Evolutionary conservation across 2,329 filamentous ascomycete species (phyloP).

Genomic region (Cercospora sojina): DNA sequence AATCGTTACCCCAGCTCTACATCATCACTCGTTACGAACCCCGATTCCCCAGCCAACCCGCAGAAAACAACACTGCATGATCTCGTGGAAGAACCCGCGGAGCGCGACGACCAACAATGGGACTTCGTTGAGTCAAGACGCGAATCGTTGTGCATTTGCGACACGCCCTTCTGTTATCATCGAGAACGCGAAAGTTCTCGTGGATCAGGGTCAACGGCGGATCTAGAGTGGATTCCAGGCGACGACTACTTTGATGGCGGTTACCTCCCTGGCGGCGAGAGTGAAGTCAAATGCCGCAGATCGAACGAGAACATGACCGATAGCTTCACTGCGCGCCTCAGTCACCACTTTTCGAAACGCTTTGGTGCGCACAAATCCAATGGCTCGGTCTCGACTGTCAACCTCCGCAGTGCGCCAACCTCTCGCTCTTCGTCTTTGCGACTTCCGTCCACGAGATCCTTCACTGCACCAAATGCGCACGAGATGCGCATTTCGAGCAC

Average conservation of each 20-base stretch:
- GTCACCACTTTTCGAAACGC: constrained; percentile 50
- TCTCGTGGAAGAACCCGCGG: constrained; percentile 78
- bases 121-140: constrained; percentile 39
- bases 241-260: constrained; percentile 61
- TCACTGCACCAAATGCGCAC: constrained; percentile 40
- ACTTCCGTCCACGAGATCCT: constrained; percentile 69
- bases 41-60: constrained; percentile 56
- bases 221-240: constrained; percentile 35
- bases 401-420: constrained; percentile 37
- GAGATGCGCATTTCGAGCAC: constrained; percentile 41
- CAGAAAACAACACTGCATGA: constrained; percentile 67
- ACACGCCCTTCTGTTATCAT: constrained; percentile 60
- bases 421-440: constrained; percentile 65
- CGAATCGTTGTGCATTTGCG: constrained; percentile 66
- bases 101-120: constrained; percentile 59
- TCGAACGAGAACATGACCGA: constrained; percentile 61
- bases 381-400: constrained; percentile 28
- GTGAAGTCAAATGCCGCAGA: constrained; percentile 56
- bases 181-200: constrained; percentile 30
- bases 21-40: constrained; percentile 70
- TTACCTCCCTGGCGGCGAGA: constrained; percentile 52
- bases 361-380: constrained; percentile 52
- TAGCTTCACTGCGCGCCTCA: constrained; percentile 64
- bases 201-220: constrained; percentile 6
- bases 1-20: constrained; percentile 69